Conservation (phyloP, 202 grass and related monocot species). For the Digitaria exilis region DNA sequence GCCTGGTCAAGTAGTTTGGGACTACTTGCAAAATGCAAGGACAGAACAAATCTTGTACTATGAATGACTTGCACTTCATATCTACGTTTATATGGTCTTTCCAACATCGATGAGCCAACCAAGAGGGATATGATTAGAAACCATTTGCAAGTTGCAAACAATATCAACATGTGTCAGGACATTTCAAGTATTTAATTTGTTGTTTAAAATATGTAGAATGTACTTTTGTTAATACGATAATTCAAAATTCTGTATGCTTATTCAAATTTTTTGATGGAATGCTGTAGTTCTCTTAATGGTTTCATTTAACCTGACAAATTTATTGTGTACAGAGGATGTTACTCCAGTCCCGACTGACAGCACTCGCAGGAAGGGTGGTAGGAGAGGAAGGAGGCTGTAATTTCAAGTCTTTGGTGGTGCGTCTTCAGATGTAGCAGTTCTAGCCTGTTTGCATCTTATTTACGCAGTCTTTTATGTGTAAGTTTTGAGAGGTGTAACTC, state of each 20-base stretch:
- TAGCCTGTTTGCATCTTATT: not conserved
- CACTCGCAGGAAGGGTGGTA: constrained; percentile 83
- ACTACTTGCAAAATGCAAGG: not conserved
- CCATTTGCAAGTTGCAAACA: not conserved
- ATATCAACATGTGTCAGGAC: not conserved
- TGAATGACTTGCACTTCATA: not conserved
- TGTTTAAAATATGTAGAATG: too few relatives aligned
- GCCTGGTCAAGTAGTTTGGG: not conserved
- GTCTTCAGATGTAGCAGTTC: not conserved
- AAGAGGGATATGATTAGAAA: not conserved
- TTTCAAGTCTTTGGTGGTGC: not conserved
- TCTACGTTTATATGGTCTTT: not conserved
- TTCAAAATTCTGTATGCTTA: too few relatives aligned
- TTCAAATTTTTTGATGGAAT: too few relatives aligned
- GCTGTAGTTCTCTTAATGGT: not conserved
- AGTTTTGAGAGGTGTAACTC: not conserved
- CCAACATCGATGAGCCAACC: too few relatives aligned
- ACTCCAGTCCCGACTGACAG: constrained; percentile 85
- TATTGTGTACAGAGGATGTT: constrained; percentile 61
- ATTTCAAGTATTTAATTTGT: not conserved
- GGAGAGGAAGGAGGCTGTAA: constrained; percentile 85
- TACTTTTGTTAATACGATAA: too few relatives aligned
- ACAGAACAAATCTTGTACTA: not conserved
- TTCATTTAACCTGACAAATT: not conserved
- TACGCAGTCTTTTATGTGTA: not conserved